phyloP scores from a whole-genome alignment of 176 grass and related monocot species.

The Triticum monococcum region DNA sequence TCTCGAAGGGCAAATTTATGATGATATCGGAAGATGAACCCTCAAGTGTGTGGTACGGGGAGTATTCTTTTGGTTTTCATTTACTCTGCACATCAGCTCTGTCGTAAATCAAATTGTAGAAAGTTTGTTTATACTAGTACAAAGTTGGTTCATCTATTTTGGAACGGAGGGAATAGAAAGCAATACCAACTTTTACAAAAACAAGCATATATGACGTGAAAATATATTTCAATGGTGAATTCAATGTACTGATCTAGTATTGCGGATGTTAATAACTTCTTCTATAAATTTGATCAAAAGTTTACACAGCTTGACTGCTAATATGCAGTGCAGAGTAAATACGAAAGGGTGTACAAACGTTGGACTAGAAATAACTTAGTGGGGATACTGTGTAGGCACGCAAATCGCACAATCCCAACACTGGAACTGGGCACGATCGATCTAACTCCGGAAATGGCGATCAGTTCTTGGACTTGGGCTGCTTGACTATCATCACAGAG shows the following conservation, averaged over 20 bases:
- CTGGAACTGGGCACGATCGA: neutral
- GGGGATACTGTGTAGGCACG: neutral
- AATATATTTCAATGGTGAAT: neutral
- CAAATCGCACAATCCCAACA: neutral
- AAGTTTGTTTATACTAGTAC: too few relatives aligned
- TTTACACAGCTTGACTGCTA: too few relatives aligned
- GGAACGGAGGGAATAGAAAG: too few relatives aligned
- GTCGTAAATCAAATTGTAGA: neutral
- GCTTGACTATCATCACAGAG: constrained; percentile 73
- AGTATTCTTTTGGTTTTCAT: too few relatives aligned
- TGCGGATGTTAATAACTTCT: neutral
- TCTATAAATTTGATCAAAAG: too few relatives aligned
- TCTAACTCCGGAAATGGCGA: neutral
- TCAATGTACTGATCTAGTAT: neutral
- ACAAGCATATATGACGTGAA: neutral
- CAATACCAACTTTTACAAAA: neutral
- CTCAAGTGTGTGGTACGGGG: too few relatives aligned
- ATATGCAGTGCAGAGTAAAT: too few relatives aligned
- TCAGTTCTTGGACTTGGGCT: constrained; percentile 31
- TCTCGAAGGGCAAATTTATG: neutral
- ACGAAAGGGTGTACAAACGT: neutral
- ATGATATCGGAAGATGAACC: neutral
- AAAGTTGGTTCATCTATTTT: too few relatives aligned
- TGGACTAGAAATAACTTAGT: neutral
- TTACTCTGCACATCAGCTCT: neutral